Evolutionary conservation across 2,329 filamentous ascomycete genomes (phyloP).

Genomic region (Talaromyces sp.): DNA sequence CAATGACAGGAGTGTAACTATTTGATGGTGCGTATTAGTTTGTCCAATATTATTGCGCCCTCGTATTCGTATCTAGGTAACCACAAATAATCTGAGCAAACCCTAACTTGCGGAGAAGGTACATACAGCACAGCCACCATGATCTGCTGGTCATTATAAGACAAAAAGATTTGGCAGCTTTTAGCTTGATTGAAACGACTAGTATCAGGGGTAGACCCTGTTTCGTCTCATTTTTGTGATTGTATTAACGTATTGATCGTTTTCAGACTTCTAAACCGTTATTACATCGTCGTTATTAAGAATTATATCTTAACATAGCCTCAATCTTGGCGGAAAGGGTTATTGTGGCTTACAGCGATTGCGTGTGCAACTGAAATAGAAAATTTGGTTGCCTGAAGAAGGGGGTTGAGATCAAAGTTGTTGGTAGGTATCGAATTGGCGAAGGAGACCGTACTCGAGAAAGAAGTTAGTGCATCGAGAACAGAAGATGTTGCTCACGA

Average conservation of each 20-base stretch:
- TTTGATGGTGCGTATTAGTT: neutral
- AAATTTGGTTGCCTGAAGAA: neutral
- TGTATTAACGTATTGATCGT: neutral
- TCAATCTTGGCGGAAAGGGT: neutral
- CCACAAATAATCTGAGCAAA: neutral
- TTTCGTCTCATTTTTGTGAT: neutral
- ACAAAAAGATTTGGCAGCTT: neutral
- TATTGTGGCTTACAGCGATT: neutral
- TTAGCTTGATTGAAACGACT: neutral
- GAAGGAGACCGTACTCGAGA: too few relatives aligned
- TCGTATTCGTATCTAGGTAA: slow-evolving; percentile 2
- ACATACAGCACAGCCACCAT: neutral
- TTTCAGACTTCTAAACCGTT: neutral
- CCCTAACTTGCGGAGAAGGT: neutral
- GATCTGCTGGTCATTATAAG: neutral
- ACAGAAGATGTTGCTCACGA: too few relatives aligned
- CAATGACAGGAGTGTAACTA: neutral
- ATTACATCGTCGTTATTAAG: neutral
- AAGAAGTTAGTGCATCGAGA: too few relatives aligned
- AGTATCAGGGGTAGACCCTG: neutral
- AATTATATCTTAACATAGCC: neutral
- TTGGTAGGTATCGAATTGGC: too few relatives aligned
- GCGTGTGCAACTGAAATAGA: neutral
- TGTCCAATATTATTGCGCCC: neutral
- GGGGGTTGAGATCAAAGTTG: neutral